A percentile compares a stretch with the other conserved stretches of the same genome.
Evolutionary conservation across 2,329 filamentous ascomycete species (phyloP).

Genomic region (Ceratocystis diversiconidia): DNA sequence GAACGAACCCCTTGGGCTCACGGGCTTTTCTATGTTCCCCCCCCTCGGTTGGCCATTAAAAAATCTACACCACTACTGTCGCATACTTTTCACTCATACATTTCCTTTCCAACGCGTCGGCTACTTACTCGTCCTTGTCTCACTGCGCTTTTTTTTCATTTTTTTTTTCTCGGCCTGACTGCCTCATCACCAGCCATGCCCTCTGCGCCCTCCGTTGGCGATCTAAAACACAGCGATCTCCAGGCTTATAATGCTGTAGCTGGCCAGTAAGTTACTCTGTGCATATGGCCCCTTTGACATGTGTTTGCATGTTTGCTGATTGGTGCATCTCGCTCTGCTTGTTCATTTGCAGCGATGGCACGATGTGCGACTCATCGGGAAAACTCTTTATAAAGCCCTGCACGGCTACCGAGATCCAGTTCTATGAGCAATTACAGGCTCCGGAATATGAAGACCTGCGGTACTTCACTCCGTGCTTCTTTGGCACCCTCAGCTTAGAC

Average conservation of each 20-base stretch:
- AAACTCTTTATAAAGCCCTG: constrained; percentile 90
- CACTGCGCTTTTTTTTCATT: too few relatives aligned
- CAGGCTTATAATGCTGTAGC: constrained; percentile 59
- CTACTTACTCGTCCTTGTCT: too few relatives aligned
- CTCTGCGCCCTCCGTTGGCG: neutral
- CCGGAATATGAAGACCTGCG: constrained; percentile 45
- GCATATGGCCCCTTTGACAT: neutral
- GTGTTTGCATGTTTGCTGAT: neutral
- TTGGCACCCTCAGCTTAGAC: constrained; percentile 64
- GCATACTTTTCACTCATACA: neutral
- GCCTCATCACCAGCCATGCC: neutral
- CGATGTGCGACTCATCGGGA: constrained; percentile 70
- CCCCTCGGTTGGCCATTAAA: neutral
- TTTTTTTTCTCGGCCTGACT: too few relatives aligned
- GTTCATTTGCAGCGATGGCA: constrained; percentile 57
- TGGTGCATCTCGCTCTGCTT: neutral
- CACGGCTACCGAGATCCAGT: constrained; percentile 68
- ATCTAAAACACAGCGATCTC: constrained; percentile 18
- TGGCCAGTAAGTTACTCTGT: constrained; percentile 54
- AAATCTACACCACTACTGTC: neutral
- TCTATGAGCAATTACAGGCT: constrained; percentile 70
- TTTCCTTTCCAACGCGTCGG: neutral
- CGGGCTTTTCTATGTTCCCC: neutral
- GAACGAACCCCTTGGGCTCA: neutral
- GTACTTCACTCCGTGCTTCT: constrained; percentile 68